phyloP scores from a whole-genome alignment of 2,329 filamentous ascomycete genomes.

The Pestalotiopsis sp. region DNA sequence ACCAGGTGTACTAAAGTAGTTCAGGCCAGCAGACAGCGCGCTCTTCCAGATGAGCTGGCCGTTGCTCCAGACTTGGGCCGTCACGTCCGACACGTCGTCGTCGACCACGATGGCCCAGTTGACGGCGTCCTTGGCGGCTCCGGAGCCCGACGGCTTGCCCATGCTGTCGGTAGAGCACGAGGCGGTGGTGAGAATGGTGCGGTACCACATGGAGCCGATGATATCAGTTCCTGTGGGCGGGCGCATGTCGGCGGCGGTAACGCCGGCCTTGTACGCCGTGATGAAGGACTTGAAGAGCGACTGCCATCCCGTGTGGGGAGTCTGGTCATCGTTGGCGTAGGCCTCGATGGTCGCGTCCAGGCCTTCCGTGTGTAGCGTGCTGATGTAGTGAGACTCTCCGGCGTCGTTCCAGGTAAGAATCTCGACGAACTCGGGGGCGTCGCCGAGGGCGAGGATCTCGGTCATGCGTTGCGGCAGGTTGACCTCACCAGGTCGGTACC shows the following conservation, averaged over 20 bases:
- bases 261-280: conserved; percentile 30
- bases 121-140: conserved; percentile 25
- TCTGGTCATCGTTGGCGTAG: conserved; percentile 29
- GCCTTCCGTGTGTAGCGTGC: conserved; percentile 31
- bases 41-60: conserved; percentile 21
- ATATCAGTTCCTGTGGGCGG: conserved; percentile 19
- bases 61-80: conserved; percentile 25
- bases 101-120: conserved; percentile 31
- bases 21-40: conserved; percentile 15
- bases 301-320: conserved; percentile 33
- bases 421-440: conserved; percentile 30
- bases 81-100: conserved; percentile 12
- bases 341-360: conserved; percentile 24
- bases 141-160: conserved; percentile 22
- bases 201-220: conserved; percentile 35
- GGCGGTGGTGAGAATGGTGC: conserved; percentile 18
- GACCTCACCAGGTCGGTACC: conserved; percentile 33
- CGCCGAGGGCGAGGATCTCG: conserved; percentile 30
- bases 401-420: conserved; percentile 30
- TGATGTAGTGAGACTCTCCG: conserved; percentile 34
- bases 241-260: conserved; percentile 20
- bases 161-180: conserved; percentile 10
- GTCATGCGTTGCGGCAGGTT: conserved; percentile 35
- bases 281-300: conserved; percentile 35
- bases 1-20: conserved; percentile 24